phyloP scores from a whole-genome alignment of 495 filamentous ascomycete genomes.

The Penicillium dipodomyicola region DNA sequence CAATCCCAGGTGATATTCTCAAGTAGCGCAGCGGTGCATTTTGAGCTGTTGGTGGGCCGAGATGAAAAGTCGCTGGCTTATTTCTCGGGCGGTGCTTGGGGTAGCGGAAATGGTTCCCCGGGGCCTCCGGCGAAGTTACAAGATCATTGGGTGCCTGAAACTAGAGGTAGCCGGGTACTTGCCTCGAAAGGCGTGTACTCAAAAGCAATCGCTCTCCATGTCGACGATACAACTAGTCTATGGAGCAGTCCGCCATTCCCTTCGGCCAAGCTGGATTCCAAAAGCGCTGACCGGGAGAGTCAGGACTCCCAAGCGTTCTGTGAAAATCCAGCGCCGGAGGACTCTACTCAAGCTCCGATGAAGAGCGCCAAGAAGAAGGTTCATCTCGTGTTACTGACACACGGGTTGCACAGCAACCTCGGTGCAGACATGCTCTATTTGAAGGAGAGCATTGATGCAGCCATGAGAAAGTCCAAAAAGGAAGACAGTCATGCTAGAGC shows the following conservation, averaged over 20 bases:
- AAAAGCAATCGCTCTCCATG: conserved; percentile 66
- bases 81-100: conserved; percentile 51
- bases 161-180: conserved; percentile 45
- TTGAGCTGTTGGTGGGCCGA: conserved; percentile 79
- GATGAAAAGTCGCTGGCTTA: conserved; percentile 78
- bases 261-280: conserved; percentile 50
- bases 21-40: conserved; percentile 79
- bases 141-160: conserved; percentile 60
- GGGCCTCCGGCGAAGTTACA: conserved; percentile 66
- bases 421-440: conserved; percentile 95
- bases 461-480: conserved; percentile 64
- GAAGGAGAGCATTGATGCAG: conserved; percentile 92
- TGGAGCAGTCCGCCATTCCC: conserved; percentile 90
- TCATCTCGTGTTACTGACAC: conserved; percentile 88
- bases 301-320: conserved; percentile 1
- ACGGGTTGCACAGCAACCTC: conserved; percentile 95
- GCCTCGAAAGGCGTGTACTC: conserved; percentile 76
- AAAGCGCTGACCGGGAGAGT: conserved; percentile 25
- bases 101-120: conserved; percentile 49
- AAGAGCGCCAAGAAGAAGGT: conserved; percentile 53
- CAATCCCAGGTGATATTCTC: conserved; percentile 92
- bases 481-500: conserved; percentile 48
- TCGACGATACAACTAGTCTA: conserved; percentile 83
- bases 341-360: not conserved
- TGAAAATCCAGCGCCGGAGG: not conserved